Evolutionary conservation across 1,139 yeast genomes (phyloP), one percentile per base, ranked within the genome.

Genomic region (Zygosaccharomyces sapae): DNA sequence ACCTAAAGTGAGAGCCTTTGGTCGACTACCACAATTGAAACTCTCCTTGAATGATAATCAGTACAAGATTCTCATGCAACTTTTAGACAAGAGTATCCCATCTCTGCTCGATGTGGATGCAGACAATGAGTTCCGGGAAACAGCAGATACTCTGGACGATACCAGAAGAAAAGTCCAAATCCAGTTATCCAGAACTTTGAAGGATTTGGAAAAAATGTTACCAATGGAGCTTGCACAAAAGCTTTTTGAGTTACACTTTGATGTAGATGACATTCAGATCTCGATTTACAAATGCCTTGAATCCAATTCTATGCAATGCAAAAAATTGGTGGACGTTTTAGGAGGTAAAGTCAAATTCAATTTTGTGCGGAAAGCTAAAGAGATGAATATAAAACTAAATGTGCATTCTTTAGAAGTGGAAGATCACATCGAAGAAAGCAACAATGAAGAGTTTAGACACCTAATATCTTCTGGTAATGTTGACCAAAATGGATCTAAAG

Each of bases 41-140:
- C 80, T 94, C 6, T 76, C 86, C 24, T 68, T 92, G 61, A 87
- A 88, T 56, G 98, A 94, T 63, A 84, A 82, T 56, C 96, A 94
- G 61, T 94, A 94, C 69, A 86, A 88, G 62, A 80, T 90, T 0
- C 72, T 92, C 59, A 83, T 92, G 90, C 80, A 82, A 48, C 71
- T 92, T 41, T 70, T 89, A 42, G 86, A 85, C 50, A 76, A 73
- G 19, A 80, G 86, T 25, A 73, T 90, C 13, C 97, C 97, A 1
- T 70, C 76, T 43, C 70, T 81, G 49, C 78, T 72, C 9, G 57
- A 50, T 19, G 41, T 53, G 0, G 74, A 69, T 3, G 60, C 68
- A 6, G 58, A 53, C 18, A 56, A 56, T 30, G 52, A 54, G 1
- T 44, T 54, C 19, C 50, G 40, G n/a, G 50, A 52, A 16, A 24